Percentiles rank a stretch among this genome's conserved stretches.
Evolutionary conservation across 495 filamentous ascomycete genomes (phyloP).

Genomic region (Acidomyces sp.): DNA sequence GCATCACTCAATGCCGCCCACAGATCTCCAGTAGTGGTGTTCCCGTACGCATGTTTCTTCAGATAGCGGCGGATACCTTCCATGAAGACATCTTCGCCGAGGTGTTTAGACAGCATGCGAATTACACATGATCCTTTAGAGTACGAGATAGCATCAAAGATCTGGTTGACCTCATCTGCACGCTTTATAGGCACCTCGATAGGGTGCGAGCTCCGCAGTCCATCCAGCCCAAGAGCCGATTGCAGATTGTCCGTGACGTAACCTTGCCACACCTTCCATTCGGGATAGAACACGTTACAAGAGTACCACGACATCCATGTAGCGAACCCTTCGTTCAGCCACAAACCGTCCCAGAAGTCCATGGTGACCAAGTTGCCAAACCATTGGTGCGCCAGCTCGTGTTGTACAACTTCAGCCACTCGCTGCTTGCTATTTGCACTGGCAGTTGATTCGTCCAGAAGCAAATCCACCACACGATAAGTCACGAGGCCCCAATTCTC

Average conservation of each 20-base stretch:
- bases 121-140: conserved; percentile 92
- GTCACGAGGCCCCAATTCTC: conserved; percentile 98
- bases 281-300: conserved; percentile 78
- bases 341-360: conserved; percentile 98
- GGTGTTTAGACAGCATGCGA: conserved; percentile 91
- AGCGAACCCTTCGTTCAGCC: conserved; percentile 97
- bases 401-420: conserved; percentile 87
- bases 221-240: conserved; percentile 75
- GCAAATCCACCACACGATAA: conserved; percentile 80
- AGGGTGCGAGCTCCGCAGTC: conserved; percentile 85
- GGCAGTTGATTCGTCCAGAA: conserved; percentile 83
- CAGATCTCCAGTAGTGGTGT: conserved; percentile 73
- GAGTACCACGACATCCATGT: conserved; percentile 73
- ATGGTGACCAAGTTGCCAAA: conserved; percentile 98
- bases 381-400: conserved; percentile 98
- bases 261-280: conserved; percentile 97
- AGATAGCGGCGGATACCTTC: conserved; percentile 86
- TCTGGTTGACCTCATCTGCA: conserved; percentile 93
- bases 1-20: conserved; percentile 84
- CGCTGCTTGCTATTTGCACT: conserved; percentile 88
- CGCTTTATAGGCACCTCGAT: conserved; percentile 94
- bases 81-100: conserved; percentile 86
- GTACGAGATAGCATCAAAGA: conserved; percentile 97
- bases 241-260: conserved; percentile 89
- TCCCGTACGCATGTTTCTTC: conserved; percentile 86